These are phyloP conservation scores for Euphorbia tirucalli DNA, from an alignment of 345 rosid species.

Conservation along the genomic window DNA sequence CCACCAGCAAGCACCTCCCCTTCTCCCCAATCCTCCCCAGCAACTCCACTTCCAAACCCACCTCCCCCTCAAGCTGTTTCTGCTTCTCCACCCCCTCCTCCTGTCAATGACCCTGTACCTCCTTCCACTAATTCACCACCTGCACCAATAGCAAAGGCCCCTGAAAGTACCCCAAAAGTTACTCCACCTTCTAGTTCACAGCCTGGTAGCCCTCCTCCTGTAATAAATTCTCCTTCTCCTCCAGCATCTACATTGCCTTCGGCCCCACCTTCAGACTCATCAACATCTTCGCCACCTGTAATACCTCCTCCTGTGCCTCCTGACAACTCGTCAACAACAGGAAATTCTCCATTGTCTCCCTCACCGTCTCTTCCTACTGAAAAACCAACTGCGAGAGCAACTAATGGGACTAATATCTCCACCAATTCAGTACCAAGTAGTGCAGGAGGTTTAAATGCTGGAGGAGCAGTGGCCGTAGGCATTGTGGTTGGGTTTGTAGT, in stretches of 20 bases:
- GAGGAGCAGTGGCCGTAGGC: constrained; percentile 63
- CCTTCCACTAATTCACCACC: constrained; percentile 42
- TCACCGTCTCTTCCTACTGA: constrained; percentile 65
- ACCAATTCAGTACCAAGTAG: constrained; percentile 36
- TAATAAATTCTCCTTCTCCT: constrained; percentile 32
- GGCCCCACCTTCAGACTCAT: constrained; percentile 51
- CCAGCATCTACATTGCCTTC: constrained; percentile 39
- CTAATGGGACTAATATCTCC: constrained; percentile 36
- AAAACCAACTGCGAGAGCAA: constrained; percentile 73
- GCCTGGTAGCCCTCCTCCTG: constrained; percentile 47
- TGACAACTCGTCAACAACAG: constrained; percentile 34
- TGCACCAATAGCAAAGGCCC: constrained; percentile 40
- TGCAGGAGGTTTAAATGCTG: constrained; percentile 45
- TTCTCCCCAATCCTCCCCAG: constrained; percentile 43
- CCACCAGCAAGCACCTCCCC: constrained; percentile 42
- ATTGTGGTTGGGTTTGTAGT: constrained; percentile 56
- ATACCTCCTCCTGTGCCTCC: constrained; percentile 56
- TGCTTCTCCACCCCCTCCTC: constrained; percentile 38
- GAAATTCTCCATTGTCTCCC: constrained; percentile 42
- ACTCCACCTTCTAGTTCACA: constrained; percentile 34
- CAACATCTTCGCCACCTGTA: constrained; percentile 44
- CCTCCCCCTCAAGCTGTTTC: constrained; percentile 52
- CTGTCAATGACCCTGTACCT: constrained; percentile 20
- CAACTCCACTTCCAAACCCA: constrained; percentile 48
- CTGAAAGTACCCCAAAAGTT: constrained; percentile 32